Conservation (phyloP, 2,329 filamentous ascomycete genomes). For the Arthrobotrys megalospora region DNA sequence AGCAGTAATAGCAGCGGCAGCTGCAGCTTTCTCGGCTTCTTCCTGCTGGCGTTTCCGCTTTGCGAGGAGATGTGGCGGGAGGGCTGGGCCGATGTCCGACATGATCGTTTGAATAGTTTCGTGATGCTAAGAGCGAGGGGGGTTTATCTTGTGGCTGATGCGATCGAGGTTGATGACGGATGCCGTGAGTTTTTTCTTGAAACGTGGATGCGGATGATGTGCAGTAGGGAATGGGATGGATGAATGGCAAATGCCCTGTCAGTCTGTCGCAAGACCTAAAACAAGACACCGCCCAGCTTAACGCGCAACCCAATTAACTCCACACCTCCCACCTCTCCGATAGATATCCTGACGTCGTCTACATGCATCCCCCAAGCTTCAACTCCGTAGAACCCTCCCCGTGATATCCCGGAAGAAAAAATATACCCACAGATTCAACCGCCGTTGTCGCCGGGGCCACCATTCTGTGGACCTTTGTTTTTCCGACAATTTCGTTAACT, state of each 20-base stretch:
- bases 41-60: slow-evolving; percentile 66
- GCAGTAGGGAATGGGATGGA: slow-evolving; percentile 7
- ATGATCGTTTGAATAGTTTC: slow-evolving; percentile 36
- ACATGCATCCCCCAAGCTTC: slow-evolving; percentile 15
- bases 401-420: slow-evolving; percentile 27
- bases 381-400: slow-evolving; percentile 4
- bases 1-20: slow-evolving; percentile 42
- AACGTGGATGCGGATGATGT: slow-evolving; percentile 27
- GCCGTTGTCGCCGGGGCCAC: slow-evolving; percentile 44
- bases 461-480: slow-evolving; percentile 20
- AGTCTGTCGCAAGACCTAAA: slow-evolving; percentile 53
- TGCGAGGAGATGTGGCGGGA: slow-evolving; percentile 66
- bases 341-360: slow-evolving; percentile 21
- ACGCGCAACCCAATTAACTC: slow-evolving; percentile 54
- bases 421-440: not conserved
- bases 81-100: slow-evolving; percentile 65
- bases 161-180: slow-evolving; percentile 14
- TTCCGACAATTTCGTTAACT: slow-evolving; percentile 6
- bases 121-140: not conserved
- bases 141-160: slow-evolving; percentile 20
- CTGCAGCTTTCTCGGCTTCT: slow-evolving; percentile 64
- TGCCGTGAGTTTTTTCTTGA: slow-evolving; percentile 31
- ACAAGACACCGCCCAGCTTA: slow-evolving; percentile 42
- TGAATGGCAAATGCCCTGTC: slow-evolving; percentile 11
- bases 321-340: slow-evolving; percentile 17